These are phyloP conservation scores for Stachybotrys elegans DNA, from an alignment of 2,329 filamentous ascomycete genomes.

Conservation along the genomic window DNA sequence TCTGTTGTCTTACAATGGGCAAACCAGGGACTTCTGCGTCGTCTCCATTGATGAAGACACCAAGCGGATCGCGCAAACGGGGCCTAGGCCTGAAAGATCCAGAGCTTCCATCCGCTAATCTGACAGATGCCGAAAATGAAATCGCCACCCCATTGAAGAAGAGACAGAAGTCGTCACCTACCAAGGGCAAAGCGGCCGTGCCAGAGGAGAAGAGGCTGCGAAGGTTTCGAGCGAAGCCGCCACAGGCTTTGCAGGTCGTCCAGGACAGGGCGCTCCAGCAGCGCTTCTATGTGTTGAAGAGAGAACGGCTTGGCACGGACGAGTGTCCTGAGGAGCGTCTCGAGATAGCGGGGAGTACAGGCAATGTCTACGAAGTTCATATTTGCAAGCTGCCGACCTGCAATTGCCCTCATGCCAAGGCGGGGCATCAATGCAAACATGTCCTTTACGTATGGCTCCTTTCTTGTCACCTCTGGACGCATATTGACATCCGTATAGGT, in stretches of 20 bases:
- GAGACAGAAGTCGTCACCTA: constrained; percentile 11
- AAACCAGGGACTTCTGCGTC: too few relatives aligned
- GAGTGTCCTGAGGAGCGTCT: constrained; percentile 46
- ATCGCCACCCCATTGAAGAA: constrained; percentile 3
- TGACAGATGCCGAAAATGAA: too few relatives aligned
- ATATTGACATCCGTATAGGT: constrained; percentile 30
- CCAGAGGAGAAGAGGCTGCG: constrained; percentile 30
- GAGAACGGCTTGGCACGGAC: constrained; percentile 27
- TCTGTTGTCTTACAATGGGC: too few relatives aligned
- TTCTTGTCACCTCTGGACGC: too few relatives aligned
- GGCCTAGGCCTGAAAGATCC: too few relatives aligned
- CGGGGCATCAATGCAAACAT: constrained; percentile 61
- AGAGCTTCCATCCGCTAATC: too few relatives aligned
- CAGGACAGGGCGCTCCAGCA: constrained; percentile 35
- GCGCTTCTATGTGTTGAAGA: constrained; percentile 41
- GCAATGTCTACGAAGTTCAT: constrained; percentile 58
- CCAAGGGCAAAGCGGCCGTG: too few relatives aligned
- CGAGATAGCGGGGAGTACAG: constrained; percentile 58
- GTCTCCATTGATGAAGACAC: too few relatives aligned
- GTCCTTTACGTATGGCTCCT: constrained; percentile 47
- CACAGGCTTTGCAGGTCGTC: constrained; percentile 28
- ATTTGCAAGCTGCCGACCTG: constrained; percentile 49
- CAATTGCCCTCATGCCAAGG: constrained; percentile 48
- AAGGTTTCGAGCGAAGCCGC: constrained; percentile 25
- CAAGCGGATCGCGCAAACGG: too few relatives aligned